Percentiles rank a stretch among this genome's conserved stretches.
Evolutionary conservation across 2,329 filamentous ascomycete genomes (phyloP).

Genomic region (Cercospora brassicicola): DNA sequence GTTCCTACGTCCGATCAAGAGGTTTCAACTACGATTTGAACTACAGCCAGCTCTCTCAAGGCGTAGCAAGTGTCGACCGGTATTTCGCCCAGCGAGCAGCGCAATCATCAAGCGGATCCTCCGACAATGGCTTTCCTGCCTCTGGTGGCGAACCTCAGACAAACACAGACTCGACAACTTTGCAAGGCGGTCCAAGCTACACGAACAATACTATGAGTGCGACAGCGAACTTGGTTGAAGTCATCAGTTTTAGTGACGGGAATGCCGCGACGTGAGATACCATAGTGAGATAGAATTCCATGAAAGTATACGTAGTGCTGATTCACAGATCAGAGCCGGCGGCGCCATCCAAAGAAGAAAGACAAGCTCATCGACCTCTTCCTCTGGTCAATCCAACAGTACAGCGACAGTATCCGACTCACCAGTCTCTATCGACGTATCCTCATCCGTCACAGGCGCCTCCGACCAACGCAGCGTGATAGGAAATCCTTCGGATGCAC

Average conservation of each 20-base stretch:
- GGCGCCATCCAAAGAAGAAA: slow-evolving; percentile 19
- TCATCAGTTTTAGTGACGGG: slow-evolving; percentile 17
- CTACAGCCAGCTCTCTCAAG: slow-evolving; percentile 16
- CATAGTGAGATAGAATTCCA: too few relatives aligned
- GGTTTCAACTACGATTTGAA: slow-evolving; percentile 20
- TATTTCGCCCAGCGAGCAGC: slow-evolving; percentile 16
- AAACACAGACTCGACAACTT: slow-evolving; percentile 11
- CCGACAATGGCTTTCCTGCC: slow-evolving; percentile 16
- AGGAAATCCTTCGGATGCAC: slow-evolving; percentile 13
- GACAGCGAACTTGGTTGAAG: slow-evolving; percentile 8
- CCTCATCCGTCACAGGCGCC: slow-evolving; percentile 10
- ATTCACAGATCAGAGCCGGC: not conserved
- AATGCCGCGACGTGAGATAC: slow-evolving; percentile 12
- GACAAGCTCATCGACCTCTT: slow-evolving; percentile 15
- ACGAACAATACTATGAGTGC: slow-evolving; percentile 19
- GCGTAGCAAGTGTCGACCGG: slow-evolving; percentile 7
- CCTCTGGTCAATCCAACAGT: slow-evolving; percentile 16
- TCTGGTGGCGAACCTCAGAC: slow-evolving; percentile 11
- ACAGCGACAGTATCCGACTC: slow-evolving; percentile 15
- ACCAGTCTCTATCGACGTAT: slow-evolving; percentile 10
- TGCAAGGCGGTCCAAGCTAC: slow-evolving; percentile 16
- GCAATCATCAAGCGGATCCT: slow-evolving; percentile 3
- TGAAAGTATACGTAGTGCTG: too few relatives aligned
- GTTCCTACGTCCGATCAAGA: slow-evolving; percentile 10
- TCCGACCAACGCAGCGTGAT: slow-evolving; percentile 2